Percentiles rank a stretch among this genome's conserved stretches.
Evolutionary conservation across 352 stramenopile species (phyloP).

Genomic region (Pythium plurisporium): DNA sequence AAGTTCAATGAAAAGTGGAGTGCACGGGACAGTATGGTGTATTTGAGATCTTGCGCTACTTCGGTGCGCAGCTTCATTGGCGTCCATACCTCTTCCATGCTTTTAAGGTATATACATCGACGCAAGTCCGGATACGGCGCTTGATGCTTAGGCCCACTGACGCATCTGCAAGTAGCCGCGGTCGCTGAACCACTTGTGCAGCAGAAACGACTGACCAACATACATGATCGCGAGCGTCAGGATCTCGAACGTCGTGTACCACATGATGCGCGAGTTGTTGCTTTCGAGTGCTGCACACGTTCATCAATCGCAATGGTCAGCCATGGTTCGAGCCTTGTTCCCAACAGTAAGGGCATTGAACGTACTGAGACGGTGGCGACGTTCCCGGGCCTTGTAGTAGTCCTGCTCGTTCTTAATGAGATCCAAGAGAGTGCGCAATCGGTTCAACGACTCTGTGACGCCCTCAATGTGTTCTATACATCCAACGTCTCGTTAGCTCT

Average conservation of each 20-base stretch:
- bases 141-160: slow-evolving; percentile 60
- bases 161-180: slow-evolving; percentile 62
- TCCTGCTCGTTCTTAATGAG: slow-evolving; percentile 76
- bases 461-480: slow-evolving; percentile 62
- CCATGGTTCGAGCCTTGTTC: too few relatives aligned
- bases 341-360: background rate
- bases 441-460: slow-evolving; percentile 55
- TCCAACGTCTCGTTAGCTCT: too few relatives aligned
- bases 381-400: slow-evolving; percentile 67
- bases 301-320: too few relatives aligned
- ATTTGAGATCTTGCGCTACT: too few relatives aligned
- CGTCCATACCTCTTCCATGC: too few relatives aligned
- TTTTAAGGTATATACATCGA: too few relatives aligned
- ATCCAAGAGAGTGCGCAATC: slow-evolving; percentile 56
- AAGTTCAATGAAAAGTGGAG: too few relatives aligned
- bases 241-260: slow-evolving; percentile 75
- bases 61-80: too few relatives aligned
- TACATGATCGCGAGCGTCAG: slow-evolving; percentile 64
- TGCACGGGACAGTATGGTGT: too few relatives aligned
- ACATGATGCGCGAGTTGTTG: slow-evolving; percentile 76
- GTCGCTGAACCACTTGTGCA: slow-evolving; percentile 86
- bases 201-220: slow-evolving; percentile 61
- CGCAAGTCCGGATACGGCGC: too few relatives aligned
- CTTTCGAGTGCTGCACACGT: slow-evolving; percentile 54
- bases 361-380: slow-evolving; percentile 73